Base-by-base conservation (phyloP, 208 protist species). In the Zelonia costaricensis region DNA sequence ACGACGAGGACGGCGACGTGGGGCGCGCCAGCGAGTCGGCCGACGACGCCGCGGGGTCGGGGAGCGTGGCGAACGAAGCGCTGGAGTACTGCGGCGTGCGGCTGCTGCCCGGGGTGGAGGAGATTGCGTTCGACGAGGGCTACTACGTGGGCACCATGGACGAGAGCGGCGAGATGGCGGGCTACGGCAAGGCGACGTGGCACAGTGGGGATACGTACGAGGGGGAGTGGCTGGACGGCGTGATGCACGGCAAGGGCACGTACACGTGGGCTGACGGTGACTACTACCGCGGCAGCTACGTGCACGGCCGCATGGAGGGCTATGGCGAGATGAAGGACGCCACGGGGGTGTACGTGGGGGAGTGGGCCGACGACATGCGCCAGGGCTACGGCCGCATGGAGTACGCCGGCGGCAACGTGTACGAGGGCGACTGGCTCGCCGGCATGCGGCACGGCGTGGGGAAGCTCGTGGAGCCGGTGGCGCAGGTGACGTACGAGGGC, bases 381-480 rank as follows among this genome's bases (percentile, higher is more conserved):
- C 75, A 93, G 31, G 92, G 92, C 15, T 45, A 79, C 22, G 92
- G 92, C 6, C 70, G 73, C 13, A 96, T 94, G 88, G 61, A 78
- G 42, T 95, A 92, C 54, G 53, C 67, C 28, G 76, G 85, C 31
- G 83, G 83, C 16, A 88, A 83, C 63, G 66, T 88, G 7, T 97
- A 96, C 68, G 88, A 94, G 27, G 92, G 92, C 15, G 81, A 95
- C 51, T 97, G 92, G 92, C 59, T 85, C 12, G 76, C 74, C 0
- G 84, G 88, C 39, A 91, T 87, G 79, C 80, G 86, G 16, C 82
- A 96, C 51, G 93, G 93, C 20, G 68, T 86, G 8, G 93, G 93
- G 18, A 86, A 77, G 20, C 75, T 97, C 13, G 74, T 83, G 13
- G 84, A 94, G 49, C 39, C 60, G 1, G 51, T 52, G 25, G 62